Conservation (phyloP, 345 rosid genomes). For the Gossypium stocksii region DNA sequence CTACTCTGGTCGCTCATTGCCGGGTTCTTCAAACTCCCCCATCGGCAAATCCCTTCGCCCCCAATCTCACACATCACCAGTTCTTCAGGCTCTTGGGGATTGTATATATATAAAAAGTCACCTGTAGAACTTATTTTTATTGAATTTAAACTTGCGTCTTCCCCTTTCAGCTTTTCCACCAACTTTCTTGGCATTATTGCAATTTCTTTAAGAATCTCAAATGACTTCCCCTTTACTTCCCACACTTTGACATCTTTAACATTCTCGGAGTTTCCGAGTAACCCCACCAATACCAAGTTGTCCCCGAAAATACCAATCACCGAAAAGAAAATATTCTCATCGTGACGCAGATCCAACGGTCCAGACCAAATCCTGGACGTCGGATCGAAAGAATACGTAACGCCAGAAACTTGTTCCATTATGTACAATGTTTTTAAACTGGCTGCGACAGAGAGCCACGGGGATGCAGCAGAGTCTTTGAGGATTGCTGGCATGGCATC, state of each 20-base stretch:
- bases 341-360: constrained; percentile 40
- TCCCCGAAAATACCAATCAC: constrained; percentile 30
- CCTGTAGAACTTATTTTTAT: constrained; percentile 35
- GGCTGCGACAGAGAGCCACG: constrained; percentile 58
- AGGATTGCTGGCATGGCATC: constrained; percentile 53
- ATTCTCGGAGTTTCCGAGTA: constrained; percentile 28
- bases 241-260: constrained; percentile 44
- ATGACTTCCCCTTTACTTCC: constrained; percentile 31
- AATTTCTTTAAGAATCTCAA: constrained; percentile 27
- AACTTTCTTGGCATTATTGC: constrained; percentile 49
- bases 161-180: constrained; percentile 36
- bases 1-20: constrained; percentile 17
- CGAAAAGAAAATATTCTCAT: constrained; percentile 22
- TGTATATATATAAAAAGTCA: constrained; percentile 31
- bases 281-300: constrained; percentile 46
- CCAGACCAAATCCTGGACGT: constrained; percentile 48
- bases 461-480: constrained; percentile 49
- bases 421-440: constrained; percentile 36
- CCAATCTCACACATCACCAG: constrained; percentile 42
- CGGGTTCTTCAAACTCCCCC: constrained; percentile 40
- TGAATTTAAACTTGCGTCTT: constrained; percentile 23
- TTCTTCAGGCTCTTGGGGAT: constrained; percentile 24
- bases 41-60: constrained; percentile 26
- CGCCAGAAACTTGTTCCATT: constrained; percentile 49
- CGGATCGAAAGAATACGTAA: constrained; percentile 44